Percentiles rank a stretch among this genome's conserved stretches.
phyloP scores from a whole-genome alignment of 2,329 filamentous ascomycete species.

The Thielaviopsis euricoi region DNA sequence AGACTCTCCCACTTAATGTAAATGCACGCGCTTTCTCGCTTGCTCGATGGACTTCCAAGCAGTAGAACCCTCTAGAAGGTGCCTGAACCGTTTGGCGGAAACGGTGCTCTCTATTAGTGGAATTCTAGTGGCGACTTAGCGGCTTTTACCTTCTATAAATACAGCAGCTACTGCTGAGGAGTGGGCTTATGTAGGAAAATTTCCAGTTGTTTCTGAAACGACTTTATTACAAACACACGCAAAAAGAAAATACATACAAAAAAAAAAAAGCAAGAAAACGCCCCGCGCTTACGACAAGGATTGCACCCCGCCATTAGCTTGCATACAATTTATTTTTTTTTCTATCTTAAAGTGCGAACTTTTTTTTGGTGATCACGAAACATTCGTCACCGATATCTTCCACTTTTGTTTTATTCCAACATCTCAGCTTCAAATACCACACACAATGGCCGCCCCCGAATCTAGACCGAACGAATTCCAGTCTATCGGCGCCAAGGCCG shows the following conservation, averaged over 20 bases:
- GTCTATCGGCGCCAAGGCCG: conserved; percentile 44
- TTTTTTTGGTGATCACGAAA: background rate
- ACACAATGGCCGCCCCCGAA: conserved; percentile 20
- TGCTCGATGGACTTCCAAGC: background rate
- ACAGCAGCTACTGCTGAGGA: background rate
- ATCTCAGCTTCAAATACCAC: background rate
- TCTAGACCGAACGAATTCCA: conserved; percentile 39
- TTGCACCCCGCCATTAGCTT: conserved; percentile 11
- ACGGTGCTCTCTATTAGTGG: background rate
- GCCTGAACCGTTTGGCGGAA: background rate
- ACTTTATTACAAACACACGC: conserved; percentile 1
- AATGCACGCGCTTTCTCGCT: background rate
- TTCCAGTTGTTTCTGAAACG: background rate
- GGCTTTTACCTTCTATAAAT: conserved; percentile 1
- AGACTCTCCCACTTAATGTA: background rate
- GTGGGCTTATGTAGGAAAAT: conserved; percentile 1
- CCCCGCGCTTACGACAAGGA: conserved; percentile 9
- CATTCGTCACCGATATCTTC: background rate
- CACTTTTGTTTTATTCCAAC: background rate
- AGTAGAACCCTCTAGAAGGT: background rate
- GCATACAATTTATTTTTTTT: conserved; percentile 16
- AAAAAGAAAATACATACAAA: background rate
- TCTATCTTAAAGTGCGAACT: background rate
- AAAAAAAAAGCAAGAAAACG: background rate
- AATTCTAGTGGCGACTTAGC: background rate